Base-by-base conservation (phyloP, 202 grass and related monocot species). In the Eragrostis tef region DNA sequence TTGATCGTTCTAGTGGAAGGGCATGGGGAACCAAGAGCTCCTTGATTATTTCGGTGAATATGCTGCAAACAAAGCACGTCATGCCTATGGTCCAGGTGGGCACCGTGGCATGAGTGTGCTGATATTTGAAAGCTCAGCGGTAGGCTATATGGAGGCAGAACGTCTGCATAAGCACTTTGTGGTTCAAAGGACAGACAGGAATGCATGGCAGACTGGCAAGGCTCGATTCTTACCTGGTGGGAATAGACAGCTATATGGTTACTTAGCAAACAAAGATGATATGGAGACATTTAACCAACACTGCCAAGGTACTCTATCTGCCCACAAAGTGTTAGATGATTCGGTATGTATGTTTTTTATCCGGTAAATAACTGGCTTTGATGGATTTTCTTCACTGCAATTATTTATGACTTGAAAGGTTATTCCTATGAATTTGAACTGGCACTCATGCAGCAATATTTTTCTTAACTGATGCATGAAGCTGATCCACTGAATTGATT, bases 1-100 rank as follows among this genome's bases (percentile, higher is more conserved):
- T 84, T 79, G 48, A 36, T 42, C 54, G 58, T 20, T 82, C 21
- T 68, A 99, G 96, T 88, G 84, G 89, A 77, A 79, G 85, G 96
- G 96, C 46, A 96, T 96, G 93, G 96, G 96, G 81, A 99, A 92
- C 70, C 96, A 95, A 87, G 96, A 99, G 70, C 88, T 99, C 8
- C 74, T 99, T 1, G 96, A 93, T 8, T 99, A 99, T 73, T 99
- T 99, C 43, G 75, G 56, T 66, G 26, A 82, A 25, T 99, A 99
- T 91, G 85, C 82, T 75, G 88, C 81, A 16, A 94, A 53, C 43
- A 99, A 90, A 88, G 93, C 96, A 52, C 82, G 87, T 0, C 96
- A 99, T 86, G 90, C 96, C 36, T 96, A 99, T 85, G 92, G 90
- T 81, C 96, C 92, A 77, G 42, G 15, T 59, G 96, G 96, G 64